phyloP scores from a whole-genome alignment of 352 stramenopile species.

The Phytopythium kandeliae region DNA sequence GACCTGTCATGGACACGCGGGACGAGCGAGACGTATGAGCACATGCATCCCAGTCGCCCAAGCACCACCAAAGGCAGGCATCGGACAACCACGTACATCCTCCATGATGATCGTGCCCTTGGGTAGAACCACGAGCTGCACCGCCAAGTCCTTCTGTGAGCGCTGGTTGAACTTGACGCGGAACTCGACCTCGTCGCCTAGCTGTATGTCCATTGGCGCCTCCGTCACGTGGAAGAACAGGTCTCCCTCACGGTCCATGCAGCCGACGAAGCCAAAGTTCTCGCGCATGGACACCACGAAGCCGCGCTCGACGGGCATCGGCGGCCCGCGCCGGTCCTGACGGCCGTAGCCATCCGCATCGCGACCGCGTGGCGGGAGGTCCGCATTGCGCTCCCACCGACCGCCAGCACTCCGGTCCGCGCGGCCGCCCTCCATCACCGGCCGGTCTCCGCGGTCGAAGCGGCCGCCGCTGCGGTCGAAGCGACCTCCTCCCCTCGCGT shows the following conservation, averaged over 20 bases:
- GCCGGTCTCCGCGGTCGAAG: conserved; percentile 10
- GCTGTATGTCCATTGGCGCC: conserved; percentile 54
- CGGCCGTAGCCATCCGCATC: background rate
- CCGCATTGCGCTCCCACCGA: conserved; percentile 4
- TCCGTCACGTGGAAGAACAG: conserved; percentile 83
- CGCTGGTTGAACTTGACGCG: conserved; percentile 68
- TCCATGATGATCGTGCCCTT: conserved; percentile 76
- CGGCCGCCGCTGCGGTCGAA: conserved; percentile 13
- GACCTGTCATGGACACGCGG: conserved; percentile 17
- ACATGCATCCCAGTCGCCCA: no score
- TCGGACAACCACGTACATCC: conserved; percentile 25
- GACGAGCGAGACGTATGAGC: no score
- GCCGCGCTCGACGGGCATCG: conserved; percentile 27
- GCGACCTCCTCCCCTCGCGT: conserved; percentile 11
- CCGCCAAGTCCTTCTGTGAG: conserved; percentile 66
- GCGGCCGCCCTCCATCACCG: background rate
- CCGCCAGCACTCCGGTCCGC: background rate
- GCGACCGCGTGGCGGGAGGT: background rate
- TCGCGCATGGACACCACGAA: conserved; percentile 46
- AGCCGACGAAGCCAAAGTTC: conserved; percentile 56
- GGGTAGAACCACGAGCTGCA: conserved; percentile 52
- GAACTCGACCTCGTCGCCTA: conserved; percentile 75
- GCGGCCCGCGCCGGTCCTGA: conserved; percentile 3
- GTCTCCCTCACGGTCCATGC: conserved; percentile 60
- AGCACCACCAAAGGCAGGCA: background rate